phyloP scores from a whole-genome alignment of 2,329 filamentous ascomycete genomes.

The Neospermospora avenae region DNA sequence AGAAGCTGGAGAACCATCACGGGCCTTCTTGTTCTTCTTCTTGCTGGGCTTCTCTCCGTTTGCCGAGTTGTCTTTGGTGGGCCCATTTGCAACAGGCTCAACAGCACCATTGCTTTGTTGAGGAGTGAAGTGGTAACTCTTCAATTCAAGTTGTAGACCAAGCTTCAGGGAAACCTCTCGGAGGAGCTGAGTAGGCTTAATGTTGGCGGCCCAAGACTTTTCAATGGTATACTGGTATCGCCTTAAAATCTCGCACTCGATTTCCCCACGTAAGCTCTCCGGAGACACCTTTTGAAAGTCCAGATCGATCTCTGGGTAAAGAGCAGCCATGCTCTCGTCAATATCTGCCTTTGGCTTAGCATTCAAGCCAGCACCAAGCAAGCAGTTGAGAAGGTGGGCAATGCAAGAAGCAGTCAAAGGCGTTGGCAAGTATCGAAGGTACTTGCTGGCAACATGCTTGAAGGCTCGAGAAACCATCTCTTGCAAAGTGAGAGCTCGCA shows the following conservation, averaged over 20 bases:
- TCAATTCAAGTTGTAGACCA: constrained; percentile 81
- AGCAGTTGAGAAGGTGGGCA: constrained; percentile 88
- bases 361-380: constrained; percentile 76
- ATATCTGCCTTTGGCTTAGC: constrained; percentile 73
- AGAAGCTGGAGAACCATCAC: constrained; percentile 47
- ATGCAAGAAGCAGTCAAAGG: constrained; percentile 77
- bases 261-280: constrained; percentile 62
- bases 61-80: constrained; percentile 41
- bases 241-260: constrained; percentile 67
- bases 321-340: constrained; percentile 66
- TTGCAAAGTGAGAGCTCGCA: constrained; percentile 74
- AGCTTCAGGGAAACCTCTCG: constrained; percentile 87
- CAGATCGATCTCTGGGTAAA: constrained; percentile 82
- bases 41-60: constrained; percentile 32
- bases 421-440: constrained; percentile 75
- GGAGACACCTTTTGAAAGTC: constrained; percentile 78
- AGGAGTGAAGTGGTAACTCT: constrained; percentile 65
- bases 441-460: constrained; percentile 83
- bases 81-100: constrained; percentile 36
- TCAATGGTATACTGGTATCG: constrained; percentile 76
- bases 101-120: constrained; percentile 39
- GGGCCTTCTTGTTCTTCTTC: constrained; percentile 62
- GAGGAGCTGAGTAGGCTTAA: constrained; percentile 78
- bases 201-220: constrained; percentile 60
- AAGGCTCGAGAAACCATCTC: constrained; percentile 96